phyloP scores from a whole-genome alignment of 345 rosid genomes.

The Acer saccharum region DNA sequence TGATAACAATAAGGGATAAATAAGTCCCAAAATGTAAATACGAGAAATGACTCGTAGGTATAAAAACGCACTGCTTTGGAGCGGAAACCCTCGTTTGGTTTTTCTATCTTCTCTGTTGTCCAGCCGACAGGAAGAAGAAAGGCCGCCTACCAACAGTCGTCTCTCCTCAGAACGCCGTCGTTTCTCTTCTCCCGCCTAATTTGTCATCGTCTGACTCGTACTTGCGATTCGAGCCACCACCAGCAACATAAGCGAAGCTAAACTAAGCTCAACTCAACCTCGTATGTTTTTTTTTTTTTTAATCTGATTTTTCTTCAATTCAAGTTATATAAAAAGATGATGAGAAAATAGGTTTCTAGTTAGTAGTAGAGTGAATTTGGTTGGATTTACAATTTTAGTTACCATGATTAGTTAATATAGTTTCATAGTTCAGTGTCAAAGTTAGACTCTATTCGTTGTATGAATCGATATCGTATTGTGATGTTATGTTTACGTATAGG shows the following conservation, averaged over 20 bases:
- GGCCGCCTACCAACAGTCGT: background rate
- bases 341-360: too few species aligned
- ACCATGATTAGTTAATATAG: background rate
- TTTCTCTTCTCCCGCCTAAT: background rate
- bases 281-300: background rate
- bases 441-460: background rate
- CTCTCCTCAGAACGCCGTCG: background rate
- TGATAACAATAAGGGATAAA: too few species aligned
- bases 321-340: too few species aligned
- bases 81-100: background rate
- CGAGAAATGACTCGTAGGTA: background rate
- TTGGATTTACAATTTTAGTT: background rate
- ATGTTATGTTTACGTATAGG: background rate
- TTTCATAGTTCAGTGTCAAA: background rate
- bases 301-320: background rate
- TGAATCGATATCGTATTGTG: background rate
- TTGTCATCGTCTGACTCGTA: background rate
- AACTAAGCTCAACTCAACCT: background rate
- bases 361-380: background rate
- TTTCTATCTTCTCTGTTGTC: background rate
- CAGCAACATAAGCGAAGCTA: background rate
- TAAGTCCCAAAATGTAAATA: background rate
- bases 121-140: background rate
- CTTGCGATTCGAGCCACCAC: too few species aligned
- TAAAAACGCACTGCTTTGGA: background rate